Evolutionary conservation across 2,329 filamentous ascomycete species (phyloP).

Genomic region (Aureobasidium sp.): DNA sequence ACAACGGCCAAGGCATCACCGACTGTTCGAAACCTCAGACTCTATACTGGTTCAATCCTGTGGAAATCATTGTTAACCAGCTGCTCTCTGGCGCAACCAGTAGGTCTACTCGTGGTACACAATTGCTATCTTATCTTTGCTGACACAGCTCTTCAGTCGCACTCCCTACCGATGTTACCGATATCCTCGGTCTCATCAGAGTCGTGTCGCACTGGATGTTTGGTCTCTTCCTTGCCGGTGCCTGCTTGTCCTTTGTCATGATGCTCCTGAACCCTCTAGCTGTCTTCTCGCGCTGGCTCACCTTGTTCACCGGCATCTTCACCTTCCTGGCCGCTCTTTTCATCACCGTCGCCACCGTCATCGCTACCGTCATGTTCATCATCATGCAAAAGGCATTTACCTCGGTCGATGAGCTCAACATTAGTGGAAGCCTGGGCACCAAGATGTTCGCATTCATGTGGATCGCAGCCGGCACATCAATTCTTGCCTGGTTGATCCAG

Average conservation of each 20-base stretch:
- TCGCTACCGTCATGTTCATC: slow-evolving; percentile 77
- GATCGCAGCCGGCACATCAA: slow-evolving; percentile 61
- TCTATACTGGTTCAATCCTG: slow-evolving; percentile 88
- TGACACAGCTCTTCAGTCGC: slow-evolving; percentile 47
- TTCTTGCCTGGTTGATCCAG: slow-evolving; percentile 66
- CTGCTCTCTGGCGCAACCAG: slow-evolving; percentile 73
- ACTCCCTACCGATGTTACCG: slow-evolving; percentile 64
- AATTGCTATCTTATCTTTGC: not conserved
- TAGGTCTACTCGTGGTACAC: slow-evolving; percentile 30
- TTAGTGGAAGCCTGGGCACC: slow-evolving; percentile 60
- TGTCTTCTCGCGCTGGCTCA: slow-evolving; percentile 47
- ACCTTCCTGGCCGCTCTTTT: slow-evolving; percentile 61
- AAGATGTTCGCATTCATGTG: slow-evolving; percentile 88
- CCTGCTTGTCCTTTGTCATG: slow-evolving; percentile 63
- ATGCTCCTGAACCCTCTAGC: slow-evolving; percentile 57
- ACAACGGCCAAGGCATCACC: slow-evolving; percentile 66
- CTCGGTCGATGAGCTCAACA: slow-evolving; percentile 65
- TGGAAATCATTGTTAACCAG: slow-evolving; percentile 71
- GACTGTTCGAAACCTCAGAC: slow-evolving; percentile 62
- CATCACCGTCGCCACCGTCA: slow-evolving; percentile 61
- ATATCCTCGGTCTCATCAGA: slow-evolving; percentile 66
- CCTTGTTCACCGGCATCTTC: slow-evolving; percentile 61
- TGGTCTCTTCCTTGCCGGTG: slow-evolving; percentile 69
- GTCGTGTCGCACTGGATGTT: slow-evolving; percentile 82
- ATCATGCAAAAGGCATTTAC: slow-evolving; percentile 74